phyloP scores from a whole-genome alignment of 1,284 basidiomycete genomes.

The Vanrija sp. region DNA sequence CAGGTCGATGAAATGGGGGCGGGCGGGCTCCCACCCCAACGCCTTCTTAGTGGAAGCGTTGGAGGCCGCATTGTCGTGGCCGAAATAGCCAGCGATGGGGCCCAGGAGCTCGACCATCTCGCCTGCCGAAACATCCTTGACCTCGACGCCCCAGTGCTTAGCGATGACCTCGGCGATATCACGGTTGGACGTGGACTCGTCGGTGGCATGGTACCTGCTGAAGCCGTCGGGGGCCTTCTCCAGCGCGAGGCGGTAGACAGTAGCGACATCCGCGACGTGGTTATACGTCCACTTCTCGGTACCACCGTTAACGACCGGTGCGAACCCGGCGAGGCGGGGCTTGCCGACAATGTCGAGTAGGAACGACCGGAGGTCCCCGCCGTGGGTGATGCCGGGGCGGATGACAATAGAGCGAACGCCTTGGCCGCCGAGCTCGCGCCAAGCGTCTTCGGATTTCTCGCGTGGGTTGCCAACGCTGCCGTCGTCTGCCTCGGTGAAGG shows the following conservation, averaged over 20 bases:
- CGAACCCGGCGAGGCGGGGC: conserved; percentile 15
- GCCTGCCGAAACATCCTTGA: conserved; percentile 9
- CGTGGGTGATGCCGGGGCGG: conserved; percentile 26
- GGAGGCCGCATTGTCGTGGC: too few species aligned
- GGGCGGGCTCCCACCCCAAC: too few species aligned
- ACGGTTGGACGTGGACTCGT: conserved; percentile 11
- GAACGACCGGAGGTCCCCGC: conserved; percentile 18
- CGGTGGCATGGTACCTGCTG: conserved; percentile 23
- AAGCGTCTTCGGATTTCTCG: conserved; percentile 4
- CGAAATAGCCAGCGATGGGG: too few species aligned
- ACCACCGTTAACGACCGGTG: conserved; percentile 21
- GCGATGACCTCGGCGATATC: conserved; percentile 23
- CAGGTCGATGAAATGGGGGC: too few species aligned
- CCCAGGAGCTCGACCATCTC: conserved; percentile 5
- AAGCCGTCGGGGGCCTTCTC: conserved; percentile 11
- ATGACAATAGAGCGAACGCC: conserved; percentile 19
- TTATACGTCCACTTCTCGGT: conserved; percentile 17
- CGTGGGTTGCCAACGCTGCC: not conserved
- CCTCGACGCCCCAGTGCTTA: conserved; percentile 11
- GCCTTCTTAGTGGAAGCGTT: too few species aligned
- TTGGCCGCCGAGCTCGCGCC: not conserved
- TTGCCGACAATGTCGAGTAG: conserved; percentile 8
- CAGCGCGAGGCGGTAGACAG: conserved; percentile 21
- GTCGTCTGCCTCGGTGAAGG: not conserved
- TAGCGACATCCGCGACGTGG: conserved; percentile 28